phyloP scores from a whole-genome alignment of 257 asterid genomes.

The Solanum clarkiae region DNA sequence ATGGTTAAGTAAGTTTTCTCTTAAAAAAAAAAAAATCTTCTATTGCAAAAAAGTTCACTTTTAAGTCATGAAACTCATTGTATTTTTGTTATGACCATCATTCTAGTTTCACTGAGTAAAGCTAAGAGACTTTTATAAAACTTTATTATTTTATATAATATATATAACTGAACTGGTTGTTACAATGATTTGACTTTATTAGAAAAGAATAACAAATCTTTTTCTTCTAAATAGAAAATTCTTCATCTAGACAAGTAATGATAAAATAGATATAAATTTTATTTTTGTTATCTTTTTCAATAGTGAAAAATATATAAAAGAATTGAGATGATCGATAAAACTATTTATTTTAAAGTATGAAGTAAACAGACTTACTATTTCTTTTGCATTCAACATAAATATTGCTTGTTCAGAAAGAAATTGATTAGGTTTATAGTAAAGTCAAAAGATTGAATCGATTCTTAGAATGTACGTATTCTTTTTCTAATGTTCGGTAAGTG shows the following conservation, averaged over 20 bases:
- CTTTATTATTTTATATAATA: background rate
- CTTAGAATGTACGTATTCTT: too few species aligned
- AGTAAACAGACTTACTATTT: background rate
- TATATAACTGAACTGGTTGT: background rate
- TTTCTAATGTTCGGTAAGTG: too few species aligned
- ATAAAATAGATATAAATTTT: background rate
- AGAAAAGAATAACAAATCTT: background rate
- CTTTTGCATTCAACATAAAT: background rate
- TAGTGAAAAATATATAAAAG: background rate
- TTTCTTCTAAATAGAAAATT: background rate
- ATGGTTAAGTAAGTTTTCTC: background rate
- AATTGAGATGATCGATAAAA: background rate
- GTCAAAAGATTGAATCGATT: too few species aligned
- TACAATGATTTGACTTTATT: background rate
- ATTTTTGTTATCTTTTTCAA: background rate
- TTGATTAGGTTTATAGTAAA: too few species aligned
- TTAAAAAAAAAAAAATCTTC: background rate
- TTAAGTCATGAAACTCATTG: background rate
- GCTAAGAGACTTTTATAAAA: background rate
- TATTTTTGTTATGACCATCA: background rate
- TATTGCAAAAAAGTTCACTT: background rate
- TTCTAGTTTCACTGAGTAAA: background rate
- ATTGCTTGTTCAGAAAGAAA: too few species aligned
- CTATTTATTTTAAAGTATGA: background rate
- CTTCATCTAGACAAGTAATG: background rate